Base-by-base conservation (phyloP, 805 yeast genomes). In the Candida insectorum region DNA sequence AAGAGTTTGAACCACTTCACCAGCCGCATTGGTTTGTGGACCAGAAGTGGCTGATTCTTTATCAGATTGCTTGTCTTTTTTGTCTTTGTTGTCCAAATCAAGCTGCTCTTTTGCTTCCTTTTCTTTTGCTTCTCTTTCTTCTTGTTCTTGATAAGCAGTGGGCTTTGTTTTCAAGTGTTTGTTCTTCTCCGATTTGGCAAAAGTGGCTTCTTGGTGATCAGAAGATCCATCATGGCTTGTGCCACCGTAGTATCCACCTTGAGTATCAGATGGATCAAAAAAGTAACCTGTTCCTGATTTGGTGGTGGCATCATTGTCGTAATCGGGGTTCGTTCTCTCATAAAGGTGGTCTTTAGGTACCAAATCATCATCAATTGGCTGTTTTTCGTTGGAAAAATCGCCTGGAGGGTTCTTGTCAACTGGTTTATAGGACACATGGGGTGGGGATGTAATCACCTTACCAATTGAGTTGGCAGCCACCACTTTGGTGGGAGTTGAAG, bases 241-340 rank as follows among this genome's bases (percentile, higher is more conserved):
- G n/a, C n/a, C n/a, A n/a, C n/a, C n/a, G 33, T 43, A 43, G 26
- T 32, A 32, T 14, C 64, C 62, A 16, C 62, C 63, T 40, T 60
- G 65, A 21, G 66, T 59, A 41, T 60, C 66, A 38, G 41, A 48
- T 9, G 68, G 66, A 30, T 60, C 57, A 37, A 47, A 62, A 37
- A 51, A 62, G 30, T 44, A 42, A 9, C 68, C 68, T 8, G 47
- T 40, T 19, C 67, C 68, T 8, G 23, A 20, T 7, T 36, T 44
- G 11, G 45, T 44, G 22, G 36, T 40, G 17, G 67, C 63, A 26
- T 54, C 60, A 36, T 59, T 50, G 17, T 49, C 52, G 41, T 60
- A 62, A 4, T 36, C 34, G 3, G 62, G 64, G 16, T 47, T 34
- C n/a, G 26, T 28, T 40, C 60, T 59, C 11, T 39, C 43, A 21